phyloP scores from a whole-genome alignment of 108 stramenopile genomes.

The Stephanodiscus minutulus region DNA sequence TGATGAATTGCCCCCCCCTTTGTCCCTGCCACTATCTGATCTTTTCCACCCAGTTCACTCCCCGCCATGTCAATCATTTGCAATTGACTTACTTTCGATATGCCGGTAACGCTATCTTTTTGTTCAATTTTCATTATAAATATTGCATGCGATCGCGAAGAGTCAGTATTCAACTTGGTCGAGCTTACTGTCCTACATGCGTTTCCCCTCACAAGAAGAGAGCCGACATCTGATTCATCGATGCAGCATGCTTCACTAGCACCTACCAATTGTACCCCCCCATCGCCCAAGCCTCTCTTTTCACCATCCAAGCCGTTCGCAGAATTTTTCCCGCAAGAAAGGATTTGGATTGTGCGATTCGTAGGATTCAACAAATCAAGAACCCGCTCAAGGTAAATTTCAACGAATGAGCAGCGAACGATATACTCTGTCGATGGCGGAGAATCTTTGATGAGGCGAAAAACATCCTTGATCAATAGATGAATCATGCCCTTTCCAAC shows the following conservation, averaged over 20 bases:
- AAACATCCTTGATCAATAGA: conserved; percentile 57
- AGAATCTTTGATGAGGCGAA: conserved; percentile 52
- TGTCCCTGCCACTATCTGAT: conserved; percentile 1
- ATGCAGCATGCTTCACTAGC: conserved; percentile 74
- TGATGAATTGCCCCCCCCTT: conserved; percentile 55
- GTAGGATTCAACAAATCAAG: conserved; percentile 83
- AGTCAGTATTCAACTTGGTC: conserved; percentile 83
- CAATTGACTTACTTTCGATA: conserved; percentile 56
- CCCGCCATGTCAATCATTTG: conserved; percentile 91
- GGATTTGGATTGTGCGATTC: conserved; percentile 36
- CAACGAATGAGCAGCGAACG: conserved; percentile 88
- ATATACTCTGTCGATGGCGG: conserved; percentile 67
- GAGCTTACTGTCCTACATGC: conserved; percentile 74
- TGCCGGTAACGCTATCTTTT: conserved; percentile 51
- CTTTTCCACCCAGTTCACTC: conserved; percentile 63
- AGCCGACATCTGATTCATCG: conserved; percentile 67
- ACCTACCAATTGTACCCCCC: conserved; percentile 47
- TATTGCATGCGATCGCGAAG: conserved; percentile 84
- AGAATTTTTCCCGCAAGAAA: background rate
- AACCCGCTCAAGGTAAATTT: conserved; percentile 95
- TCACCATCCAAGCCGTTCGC: conserved; percentile 1
- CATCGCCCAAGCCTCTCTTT: conserved; percentile 9
- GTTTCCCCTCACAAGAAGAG: conserved; percentile 75
- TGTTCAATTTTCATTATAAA: conserved; percentile 75
- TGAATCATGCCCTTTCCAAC: conserved; percentile 66